Conservation (phyloP, 495 filamentous ascomycete species). For the Penicillium riverlandense region DNA sequence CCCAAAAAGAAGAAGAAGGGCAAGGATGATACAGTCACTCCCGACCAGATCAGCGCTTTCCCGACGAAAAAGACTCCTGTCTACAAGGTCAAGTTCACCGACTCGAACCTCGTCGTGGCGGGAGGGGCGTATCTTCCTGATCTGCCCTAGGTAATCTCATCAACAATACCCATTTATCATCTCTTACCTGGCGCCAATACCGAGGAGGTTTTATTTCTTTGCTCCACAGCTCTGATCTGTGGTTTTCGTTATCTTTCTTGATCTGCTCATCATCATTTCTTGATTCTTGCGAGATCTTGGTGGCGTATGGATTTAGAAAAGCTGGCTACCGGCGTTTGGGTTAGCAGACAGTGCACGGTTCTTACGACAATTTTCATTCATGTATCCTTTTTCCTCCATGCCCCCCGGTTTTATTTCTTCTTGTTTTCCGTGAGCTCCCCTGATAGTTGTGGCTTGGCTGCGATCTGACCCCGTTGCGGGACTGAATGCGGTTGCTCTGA, state of each 20-base stretch:
- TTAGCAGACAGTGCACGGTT: background rate
- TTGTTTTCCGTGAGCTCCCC: no score
- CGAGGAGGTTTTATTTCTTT: constrained; percentile 9
- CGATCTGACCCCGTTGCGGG: no score
- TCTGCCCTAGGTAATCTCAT: constrained; percentile 5
- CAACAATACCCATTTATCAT: constrained; percentile 3
- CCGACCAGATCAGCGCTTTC: constrained; percentile 89
- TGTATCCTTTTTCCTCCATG: no score
- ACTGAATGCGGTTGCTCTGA: no score
- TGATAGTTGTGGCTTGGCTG: no score
- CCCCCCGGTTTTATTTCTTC: no score
- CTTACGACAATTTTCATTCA: background rate
- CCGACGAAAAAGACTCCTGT: constrained; percentile 94
- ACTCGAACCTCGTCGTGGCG: constrained; percentile 86
- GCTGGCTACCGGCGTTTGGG: background rate
- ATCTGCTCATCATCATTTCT: background rate
- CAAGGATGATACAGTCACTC: constrained; percentile 83
- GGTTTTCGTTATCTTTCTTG: constrained; percentile 5
- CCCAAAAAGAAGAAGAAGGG: constrained; percentile 68
- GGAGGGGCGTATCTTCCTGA: constrained; percentile 74
- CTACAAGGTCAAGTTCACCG: constrained; percentile 85
- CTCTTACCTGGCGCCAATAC: constrained; percentile 21
- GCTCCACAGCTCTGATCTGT: background rate
- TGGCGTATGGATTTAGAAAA: constrained; percentile 3
- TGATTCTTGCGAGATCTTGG: background rate